Evolutionary conservation across 2,329 filamentous ascomycete species (phyloP), one percentile per base, ranked within the genome.

Genomic region (Fusarium lyarnte): DNA sequence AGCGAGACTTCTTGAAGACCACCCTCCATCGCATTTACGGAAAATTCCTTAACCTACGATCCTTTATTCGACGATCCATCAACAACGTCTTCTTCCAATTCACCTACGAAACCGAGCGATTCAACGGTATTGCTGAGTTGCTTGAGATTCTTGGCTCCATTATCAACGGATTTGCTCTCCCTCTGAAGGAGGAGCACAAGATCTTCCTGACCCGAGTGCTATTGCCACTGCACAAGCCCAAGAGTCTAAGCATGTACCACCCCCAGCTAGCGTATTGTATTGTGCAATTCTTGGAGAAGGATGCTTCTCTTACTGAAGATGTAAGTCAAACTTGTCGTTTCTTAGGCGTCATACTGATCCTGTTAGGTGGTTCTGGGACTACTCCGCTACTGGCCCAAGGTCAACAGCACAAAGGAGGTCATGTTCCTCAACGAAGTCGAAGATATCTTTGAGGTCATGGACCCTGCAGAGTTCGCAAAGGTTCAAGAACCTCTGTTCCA

Each of bases 81-180:
- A 99, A 99, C 89, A 98, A 99, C 79, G 96, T 99, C 77, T 99
- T 99, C 85, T 99, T 99, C 88, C 96, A 99, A 81, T 99, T 99
- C 82, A 95, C 94, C 68, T 99, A 99, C 81, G 96, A 99, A 84
- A 99, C 96, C 8, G 96, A 99, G 83, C 90, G 96, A 66, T 98
- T 99, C 86, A 99, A 99, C 78, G 96, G 96, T 59, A 98, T 99
- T 78, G 96, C 96, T 6, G 96, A 99, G 82, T 87, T 99, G 35
- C 88, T 99, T 39, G 96, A 99, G 81, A 99, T 99, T 75, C 86
- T 99, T 57, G 96, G 96, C 35, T 98, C 96, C 73, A 99, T 99
- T 79, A 99, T 99, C 87, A 99, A 99, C 81, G 96, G 96, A 49
- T 99, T 99, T 80, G 96, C 96, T 27, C 85, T 99, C 63, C 96